phyloP scores from a whole-genome alignment of 1,284 basidiomycete genomes.

The Apiotrichum sp. region DNA sequence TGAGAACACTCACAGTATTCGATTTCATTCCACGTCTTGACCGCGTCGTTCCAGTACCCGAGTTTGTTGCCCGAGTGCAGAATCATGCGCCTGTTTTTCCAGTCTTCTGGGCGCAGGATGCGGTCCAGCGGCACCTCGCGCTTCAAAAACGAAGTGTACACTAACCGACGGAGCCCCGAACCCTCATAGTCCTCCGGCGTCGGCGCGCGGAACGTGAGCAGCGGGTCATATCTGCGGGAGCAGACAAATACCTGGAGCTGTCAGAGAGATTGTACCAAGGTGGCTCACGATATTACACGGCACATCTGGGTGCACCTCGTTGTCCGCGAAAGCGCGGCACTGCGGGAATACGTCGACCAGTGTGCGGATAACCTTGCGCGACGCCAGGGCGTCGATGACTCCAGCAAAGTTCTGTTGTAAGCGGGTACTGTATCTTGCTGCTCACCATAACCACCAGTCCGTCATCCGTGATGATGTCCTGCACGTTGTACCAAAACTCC shows the following conservation, averaged over 20 bases:
- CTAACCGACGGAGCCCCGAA: constrained; percentile 30
- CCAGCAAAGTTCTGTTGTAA: constrained; percentile 65
- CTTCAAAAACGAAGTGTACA: constrained; percentile 31
- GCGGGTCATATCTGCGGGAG: constrained; percentile 48
- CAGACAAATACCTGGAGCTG: constrained; percentile 10
- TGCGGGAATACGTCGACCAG: constrained; percentile 59
- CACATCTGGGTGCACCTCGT: constrained; percentile 44
- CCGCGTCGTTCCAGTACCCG: constrained; percentile 9
- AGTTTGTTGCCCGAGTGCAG: constrained; percentile 13
- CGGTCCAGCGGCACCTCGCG: constrained; percentile 29
- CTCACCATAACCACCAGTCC: constrained; percentile 74
- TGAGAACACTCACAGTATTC: constrained; percentile 24
- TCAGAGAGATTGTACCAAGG: background rate
- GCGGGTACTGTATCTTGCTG: constrained; percentile 13
- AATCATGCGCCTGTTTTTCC: background rate
- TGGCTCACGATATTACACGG: constrained; percentile 66
- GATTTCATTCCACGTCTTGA: constrained; percentile 32
- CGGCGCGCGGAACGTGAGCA: constrained; percentile 61
- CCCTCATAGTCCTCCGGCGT: constrained; percentile 26
- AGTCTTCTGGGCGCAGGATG: constrained; percentile 14
- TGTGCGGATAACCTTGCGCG: constrained; percentile 62
- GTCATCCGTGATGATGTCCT: constrained; percentile 58
- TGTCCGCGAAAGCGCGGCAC: constrained; percentile 48
- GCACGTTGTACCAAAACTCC: constrained; percentile 72
- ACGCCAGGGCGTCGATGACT: constrained; percentile 56